Evolutionary conservation across 1,284 basidiomycete genomes (phyloP), one percentile per base, ranked within the genome.

Genomic region (Trametes pubescens): DNA sequence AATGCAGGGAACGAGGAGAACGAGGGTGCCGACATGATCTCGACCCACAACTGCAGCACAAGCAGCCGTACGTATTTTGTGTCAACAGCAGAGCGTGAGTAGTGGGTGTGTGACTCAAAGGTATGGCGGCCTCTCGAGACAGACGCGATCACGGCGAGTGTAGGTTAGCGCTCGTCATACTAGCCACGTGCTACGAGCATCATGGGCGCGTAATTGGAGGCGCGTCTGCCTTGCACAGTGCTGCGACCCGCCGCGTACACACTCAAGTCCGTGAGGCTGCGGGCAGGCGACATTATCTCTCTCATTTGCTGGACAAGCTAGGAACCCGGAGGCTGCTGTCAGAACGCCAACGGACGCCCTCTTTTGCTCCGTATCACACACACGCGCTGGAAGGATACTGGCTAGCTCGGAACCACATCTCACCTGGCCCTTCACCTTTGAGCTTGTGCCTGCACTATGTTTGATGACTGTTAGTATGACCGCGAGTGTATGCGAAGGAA

Each of bases 381-480:
- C 34, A 4, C 37, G n/a, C n/a, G n/a, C n/a, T 35, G 9, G 34
- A 52, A 16, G 40, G 6, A 16, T 16, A 43, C 40, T 43, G 16
- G 40, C 11, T 38, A 13, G 14, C 37, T n/a, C n/a, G n/a, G 10
- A 13, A 16, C 37, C 37, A 38, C 14, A 13, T 26, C 44, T 56
- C 34, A 26, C 14, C 14, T 29, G 22, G 22, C 22, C 38, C 46
- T 21, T 2, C 9, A 5, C 9, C 29, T 34, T 35, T 18, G 46
- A 29, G 14, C 22, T 29, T 18, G 22, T 16, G 18, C 34, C 2
- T 37, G 37, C 54, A 69, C 64, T 46, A 94, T 94, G 92, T 91
- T 95, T 72, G 93, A 95, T 76, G 93, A 95, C 64, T 95, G 93
- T 93, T 73, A 83, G 91, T 65, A 53, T 35, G 38, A 64, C 44